Evolutionary conservation across 345 rosid genomes (phyloP).

Genomic region (Trapa incisa): DNA sequence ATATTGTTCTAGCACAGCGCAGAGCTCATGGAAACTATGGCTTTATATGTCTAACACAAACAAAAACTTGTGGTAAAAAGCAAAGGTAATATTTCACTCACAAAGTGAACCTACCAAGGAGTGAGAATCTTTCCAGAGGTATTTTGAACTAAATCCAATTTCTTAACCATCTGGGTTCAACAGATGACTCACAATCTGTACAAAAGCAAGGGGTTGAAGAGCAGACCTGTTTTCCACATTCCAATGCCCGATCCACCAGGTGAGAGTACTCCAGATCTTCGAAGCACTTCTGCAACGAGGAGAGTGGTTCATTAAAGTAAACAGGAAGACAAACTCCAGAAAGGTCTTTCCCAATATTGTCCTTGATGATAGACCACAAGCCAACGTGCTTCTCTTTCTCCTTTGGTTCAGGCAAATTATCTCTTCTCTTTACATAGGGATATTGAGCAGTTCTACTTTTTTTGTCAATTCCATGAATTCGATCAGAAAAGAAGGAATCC

Average conservation of each 20-base stretch:
- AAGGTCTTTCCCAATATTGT: constrained; percentile 92
- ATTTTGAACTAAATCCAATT: not conserved
- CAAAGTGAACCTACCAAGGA: no score
- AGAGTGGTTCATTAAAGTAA: constrained; percentile 90
- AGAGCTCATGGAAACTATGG: not conserved
- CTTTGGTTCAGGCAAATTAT: constrained; percentile 86
- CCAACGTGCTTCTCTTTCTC: constrained; percentile 96
- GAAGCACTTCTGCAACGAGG: constrained; percentile 94
- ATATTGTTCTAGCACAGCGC: no score
- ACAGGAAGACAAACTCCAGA: constrained; percentile 99
- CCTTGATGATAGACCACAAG: constrained; percentile 95
- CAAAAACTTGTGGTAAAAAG: not conserved
- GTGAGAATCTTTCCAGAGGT: not conserved
- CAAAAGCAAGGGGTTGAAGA: constrained; percentile 21
- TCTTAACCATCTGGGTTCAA: not conserved
- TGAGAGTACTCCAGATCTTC: constrained; percentile 95
- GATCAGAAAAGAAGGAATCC: constrained; percentile 51
- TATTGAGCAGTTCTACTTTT: constrained; percentile 48
- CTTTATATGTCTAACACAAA: not conserved
- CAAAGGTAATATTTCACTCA: not conserved
- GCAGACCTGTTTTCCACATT: constrained; percentile 96
- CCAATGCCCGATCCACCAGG: constrained; percentile 80
- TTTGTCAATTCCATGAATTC: constrained; percentile 25
- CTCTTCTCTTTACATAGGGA: constrained; percentile 80
- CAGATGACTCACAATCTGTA: not conserved